phyloP scores from a whole-genome alignment of 345 rosid species.

The Anacardium occidentale region DNA sequence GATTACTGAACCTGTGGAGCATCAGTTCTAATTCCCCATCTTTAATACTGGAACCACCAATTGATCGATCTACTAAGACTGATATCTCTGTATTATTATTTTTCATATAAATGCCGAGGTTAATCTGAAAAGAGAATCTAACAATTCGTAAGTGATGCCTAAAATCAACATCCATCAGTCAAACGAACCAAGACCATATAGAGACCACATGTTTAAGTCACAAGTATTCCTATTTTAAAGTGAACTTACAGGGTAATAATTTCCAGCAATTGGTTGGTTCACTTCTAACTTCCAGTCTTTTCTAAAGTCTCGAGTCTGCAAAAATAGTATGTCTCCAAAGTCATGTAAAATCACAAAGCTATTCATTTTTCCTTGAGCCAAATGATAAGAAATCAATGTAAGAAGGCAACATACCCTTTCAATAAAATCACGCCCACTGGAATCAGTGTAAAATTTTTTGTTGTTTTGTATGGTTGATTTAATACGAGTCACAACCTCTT shows the following conservation, averaged over 20 bases:
- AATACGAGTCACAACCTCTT: slow-evolving; percentile 57
- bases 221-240: neutral
- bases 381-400: slow-evolving; percentile 2
- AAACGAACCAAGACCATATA: neutral
- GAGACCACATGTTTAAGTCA: neutral
- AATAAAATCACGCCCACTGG: slow-evolving; percentile 71
- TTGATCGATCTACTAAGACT: slow-evolving; percentile 59
- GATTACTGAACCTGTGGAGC: slow-evolving; percentile 55
- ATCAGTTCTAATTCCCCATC: slow-evolving; percentile 74
- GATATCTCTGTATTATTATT: slow-evolving; percentile 55
- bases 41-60: slow-evolving; percentile 60
- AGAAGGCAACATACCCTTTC: slow-evolving; percentile 42
- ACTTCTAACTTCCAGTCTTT: slow-evolving; percentile 62
- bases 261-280: slow-evolving; percentile 71
- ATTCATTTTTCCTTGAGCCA: neutral
- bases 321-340: slow-evolving; percentile 9
- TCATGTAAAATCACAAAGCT: neutral
- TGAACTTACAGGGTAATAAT: slow-evolving; percentile 66
- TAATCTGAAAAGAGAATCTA: slow-evolving; percentile 37
- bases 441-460: slow-evolving; percentile 59
- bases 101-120: slow-evolving; percentile 57
- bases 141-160: neutral
- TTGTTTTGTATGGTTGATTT: slow-evolving; percentile 47
- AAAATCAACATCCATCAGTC: neutral
- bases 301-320: slow-evolving; percentile 60